Evolutionary conservation across 1,284 basidiomycete genomes (phyloP), one percentile per base, ranked within the genome.

Genomic region (Trametes pubescens): DNA sequence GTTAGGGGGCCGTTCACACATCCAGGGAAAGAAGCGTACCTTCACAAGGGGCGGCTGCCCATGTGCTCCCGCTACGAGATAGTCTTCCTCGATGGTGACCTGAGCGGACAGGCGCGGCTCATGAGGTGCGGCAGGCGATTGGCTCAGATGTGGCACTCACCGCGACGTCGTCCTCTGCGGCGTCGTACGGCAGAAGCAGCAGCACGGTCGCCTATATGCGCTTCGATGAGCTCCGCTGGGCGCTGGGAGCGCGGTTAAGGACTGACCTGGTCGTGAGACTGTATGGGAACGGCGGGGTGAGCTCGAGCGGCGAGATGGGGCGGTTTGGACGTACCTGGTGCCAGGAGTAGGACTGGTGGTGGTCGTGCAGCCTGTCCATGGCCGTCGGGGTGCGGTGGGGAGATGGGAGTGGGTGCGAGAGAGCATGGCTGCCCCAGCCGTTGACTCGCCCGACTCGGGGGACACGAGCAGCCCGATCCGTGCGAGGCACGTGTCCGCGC

Each of bases 1-100:
- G 16, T 69, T 8, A 64, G 40, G 18, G 37, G 51, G 32, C 51
- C 24, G 35, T 7, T 26, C n/a, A 26, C 18, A 44, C 10, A 13
- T n/a, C 5, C 21, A 10, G 4, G 4, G 13, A 14, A 44, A 5
- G 2, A 32, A 8, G 57, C 63, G 18, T 57, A 54, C 91, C 82
- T 93, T 93, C 60, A 93, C 84, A 24, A 88, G 82, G 5, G 91
- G 86, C 21, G 85, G 79, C 60, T 88, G 86, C 4, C 86, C 88
- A 59, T 82, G 84, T 22, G 92, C 86, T 5, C 89, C 88, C 29
- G 90, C 91, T 26, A 93, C 79, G 43, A 93, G 79, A 71, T 87
- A 81, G 65, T 89, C 84, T 51, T 85, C 83, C 66, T 92, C 90
- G 68, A 93, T 88, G 60, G 84, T 79, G 48, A 93, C 89, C 89